Conservation (phyloP, 306 rosid species). For the Carpinus viminea region DNA sequence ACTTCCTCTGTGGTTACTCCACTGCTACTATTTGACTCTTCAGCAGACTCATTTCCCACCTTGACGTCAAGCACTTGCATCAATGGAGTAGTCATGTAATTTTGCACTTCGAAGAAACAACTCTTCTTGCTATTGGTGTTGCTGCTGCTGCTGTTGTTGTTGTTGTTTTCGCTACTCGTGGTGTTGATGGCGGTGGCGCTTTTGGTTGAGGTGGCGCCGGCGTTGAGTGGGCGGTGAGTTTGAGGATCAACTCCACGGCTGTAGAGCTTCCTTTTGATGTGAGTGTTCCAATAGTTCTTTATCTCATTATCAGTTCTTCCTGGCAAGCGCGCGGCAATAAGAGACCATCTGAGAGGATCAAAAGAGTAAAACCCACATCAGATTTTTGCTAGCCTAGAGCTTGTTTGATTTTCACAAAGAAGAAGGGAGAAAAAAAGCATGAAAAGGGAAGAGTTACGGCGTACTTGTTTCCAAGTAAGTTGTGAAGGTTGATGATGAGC, state of each 20-base stretch:
- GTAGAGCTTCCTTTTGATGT: constrained; percentile 62
- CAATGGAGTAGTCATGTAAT: not conserved
- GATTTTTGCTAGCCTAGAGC: not conserved
- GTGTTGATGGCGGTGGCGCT: not conserved
- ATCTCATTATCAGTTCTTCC: constrained; percentile 83
- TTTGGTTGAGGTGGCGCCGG: not conserved
- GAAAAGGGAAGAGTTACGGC: not conserved
- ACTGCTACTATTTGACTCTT: constrained; percentile 55
- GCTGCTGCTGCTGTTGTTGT: constrained; percentile 3
- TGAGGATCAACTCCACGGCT: constrained; percentile 73
- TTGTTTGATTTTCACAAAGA: not conserved
- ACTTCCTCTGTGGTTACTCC: constrained; percentile 42
- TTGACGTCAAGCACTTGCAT: not conserved
- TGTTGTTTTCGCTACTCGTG: not conserved
- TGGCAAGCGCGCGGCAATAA: constrained; percentile 65
- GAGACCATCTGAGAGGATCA: constrained; percentile 58
- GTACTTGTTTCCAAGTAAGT: constrained; percentile 84
- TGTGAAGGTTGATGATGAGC: constrained; percentile 69
- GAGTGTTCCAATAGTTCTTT: constrained; percentile 80
- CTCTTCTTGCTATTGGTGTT: not conserved
- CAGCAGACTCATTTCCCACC: constrained; percentile 21
- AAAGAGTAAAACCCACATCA: constrained; percentile 3
- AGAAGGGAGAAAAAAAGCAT: not conserved
- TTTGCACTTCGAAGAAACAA: constrained; percentile 4
- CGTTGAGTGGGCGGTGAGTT: constrained; percentile 60